Evolutionary conservation across 208 protist species (phyloP).

Genomic region (Leishmania amazonensis): DNA sequence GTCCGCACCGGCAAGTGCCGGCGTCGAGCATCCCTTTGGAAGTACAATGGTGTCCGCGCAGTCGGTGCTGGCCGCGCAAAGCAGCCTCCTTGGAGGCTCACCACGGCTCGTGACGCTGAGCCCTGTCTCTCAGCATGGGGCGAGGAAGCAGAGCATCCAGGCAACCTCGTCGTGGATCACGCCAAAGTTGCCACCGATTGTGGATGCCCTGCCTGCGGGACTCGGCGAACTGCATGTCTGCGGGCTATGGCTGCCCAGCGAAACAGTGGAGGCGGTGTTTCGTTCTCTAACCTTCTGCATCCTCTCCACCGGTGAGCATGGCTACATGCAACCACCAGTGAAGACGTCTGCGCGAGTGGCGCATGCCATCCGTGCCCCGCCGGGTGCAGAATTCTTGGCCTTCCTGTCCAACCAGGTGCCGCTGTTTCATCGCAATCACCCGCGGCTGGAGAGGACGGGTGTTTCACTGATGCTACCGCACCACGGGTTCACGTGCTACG

Average conservation of each 20-base stretch:
- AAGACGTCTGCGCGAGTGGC: constrained; percentile 21
- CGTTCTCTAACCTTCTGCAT: constrained; percentile 74
- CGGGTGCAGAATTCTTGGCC: constrained; percentile 38
- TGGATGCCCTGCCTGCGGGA: neutral
- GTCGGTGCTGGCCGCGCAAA: neutral
- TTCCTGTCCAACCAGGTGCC: constrained; percentile 72
- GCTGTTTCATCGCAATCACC: constrained; percentile 67
- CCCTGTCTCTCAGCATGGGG: neutral
- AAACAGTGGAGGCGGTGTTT: constrained; percentile 54
- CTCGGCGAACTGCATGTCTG: constrained; percentile 32
- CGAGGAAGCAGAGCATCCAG: neutral
- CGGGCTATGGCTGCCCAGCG: constrained; percentile 42
- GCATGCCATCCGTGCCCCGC: constrained; percentile 34
- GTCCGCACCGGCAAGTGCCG: neutral
- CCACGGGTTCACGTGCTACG: constrained; percentile 78
- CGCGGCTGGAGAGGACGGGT: constrained; percentile 2
- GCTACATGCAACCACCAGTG: constrained; percentile 51
- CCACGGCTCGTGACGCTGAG: neutral
- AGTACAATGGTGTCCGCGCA: neutral
- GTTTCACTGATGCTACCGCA: constrained; percentile 50
- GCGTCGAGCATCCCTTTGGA: neutral
- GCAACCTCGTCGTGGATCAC: neutral
- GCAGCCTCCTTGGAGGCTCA: neutral
- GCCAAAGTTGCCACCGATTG: constrained; percentile 2
- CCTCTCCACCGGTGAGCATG: constrained; percentile 61